Conservation (phyloP, 2,329 filamentous ascomycete species). For the Massarina eburnea region DNA sequence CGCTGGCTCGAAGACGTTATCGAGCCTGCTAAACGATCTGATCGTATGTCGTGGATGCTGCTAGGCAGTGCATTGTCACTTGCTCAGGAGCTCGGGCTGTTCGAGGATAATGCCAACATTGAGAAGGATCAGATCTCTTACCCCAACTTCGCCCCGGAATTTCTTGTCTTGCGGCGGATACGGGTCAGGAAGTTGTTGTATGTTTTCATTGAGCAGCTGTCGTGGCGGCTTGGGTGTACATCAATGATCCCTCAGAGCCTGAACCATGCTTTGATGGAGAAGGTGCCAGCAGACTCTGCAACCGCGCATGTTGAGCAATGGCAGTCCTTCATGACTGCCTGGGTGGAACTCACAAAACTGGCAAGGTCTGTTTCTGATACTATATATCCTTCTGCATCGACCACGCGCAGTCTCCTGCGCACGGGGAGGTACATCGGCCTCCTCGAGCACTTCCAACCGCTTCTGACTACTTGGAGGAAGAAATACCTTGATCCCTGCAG, state of each 20-base stretch:
- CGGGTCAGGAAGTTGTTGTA: conserved; percentile 39
- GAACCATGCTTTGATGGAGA: conserved; percentile 43
- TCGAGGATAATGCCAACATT: conserved; percentile 45
- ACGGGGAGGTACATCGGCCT: conserved; percentile 56
- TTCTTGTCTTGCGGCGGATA: conserved; percentile 34
- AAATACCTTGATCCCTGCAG: conserved; percentile 44
- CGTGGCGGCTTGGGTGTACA: conserved; percentile 54
- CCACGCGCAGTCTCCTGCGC: conserved; percentile 44
- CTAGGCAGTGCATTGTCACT: conserved; percentile 57
- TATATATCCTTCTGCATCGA: conserved; percentile 51
- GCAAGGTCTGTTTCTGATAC: conserved; percentile 57
- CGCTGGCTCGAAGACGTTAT: conserved; percentile 58
- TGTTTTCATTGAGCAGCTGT: conserved; percentile 55
- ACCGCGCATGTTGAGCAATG: conserved; percentile 48
- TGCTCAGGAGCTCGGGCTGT: conserved; percentile 56
- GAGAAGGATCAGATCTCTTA: conserved; percentile 40
- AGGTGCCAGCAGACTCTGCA: conserved; percentile 42
- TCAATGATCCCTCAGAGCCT: conserved; percentile 54
- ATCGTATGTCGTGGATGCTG: conserved; percentile 64
- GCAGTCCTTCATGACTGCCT: conserved; percentile 55
- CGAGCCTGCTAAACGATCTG: conserved; percentile 56
- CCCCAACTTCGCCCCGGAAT: conserved; percentile 33
- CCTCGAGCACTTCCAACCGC: conserved; percentile 49
- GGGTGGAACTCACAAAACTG: conserved; percentile 49
- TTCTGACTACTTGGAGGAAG: conserved; percentile 44